phyloP scores from a whole-genome alignment of 2,329 filamentous ascomycete species.

The Aspergillus arachidicola region DNA sequence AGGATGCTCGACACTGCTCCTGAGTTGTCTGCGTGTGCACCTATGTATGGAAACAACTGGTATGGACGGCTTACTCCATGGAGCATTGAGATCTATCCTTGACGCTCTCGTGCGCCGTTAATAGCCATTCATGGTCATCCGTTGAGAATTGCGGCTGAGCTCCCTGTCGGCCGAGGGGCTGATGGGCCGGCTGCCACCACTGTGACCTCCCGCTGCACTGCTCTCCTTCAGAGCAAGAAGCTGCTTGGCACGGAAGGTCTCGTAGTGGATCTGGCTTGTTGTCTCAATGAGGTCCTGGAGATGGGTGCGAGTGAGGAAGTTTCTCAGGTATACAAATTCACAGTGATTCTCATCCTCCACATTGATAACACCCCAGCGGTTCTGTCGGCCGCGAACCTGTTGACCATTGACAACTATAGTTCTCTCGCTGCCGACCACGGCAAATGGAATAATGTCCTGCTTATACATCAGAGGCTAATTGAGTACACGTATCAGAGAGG shows the following conservation, averaged over 20 bases:
- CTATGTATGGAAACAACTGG: slow-evolving; percentile 18
- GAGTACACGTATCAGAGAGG: slow-evolving; percentile 37
- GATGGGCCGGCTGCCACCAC: slow-evolving; percentile 81
- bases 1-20: slow-evolving; percentile 20
- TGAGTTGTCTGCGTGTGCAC: slow-evolving; percentile 12
- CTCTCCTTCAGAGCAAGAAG: slow-evolving; percentile 97
- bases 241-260: slow-evolving; percentile 99
- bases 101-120: slow-evolving; percentile 49
- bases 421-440: slow-evolving; percentile 97
- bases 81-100: slow-evolving; percentile 20
- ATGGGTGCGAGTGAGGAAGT: slow-evolving; percentile 98
- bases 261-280: slow-evolving; percentile 99
- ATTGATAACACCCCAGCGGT: slow-evolving; percentile 99
- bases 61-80: slow-evolving; percentile 23
- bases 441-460: slow-evolving; percentile 91
- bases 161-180: slow-evolving; percentile 93
- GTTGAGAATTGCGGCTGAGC: slow-evolving; percentile 93
- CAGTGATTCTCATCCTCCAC: slow-evolving; percentile 99
- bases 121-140: slow-evolving; percentile 99
- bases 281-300: slow-evolving; percentile 99
- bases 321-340: slow-evolving; percentile 97
- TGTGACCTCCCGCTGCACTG: slow-evolving; percentile 75
- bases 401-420: slow-evolving; percentile 96
- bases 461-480: slow-evolving; percentile 21
- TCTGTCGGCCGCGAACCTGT: slow-evolving; percentile 96